Evolutionary conservation across 202 grass and related monocot species (phyloP).

Genomic region (Bolboschoenoplectus hybrid): DNA sequence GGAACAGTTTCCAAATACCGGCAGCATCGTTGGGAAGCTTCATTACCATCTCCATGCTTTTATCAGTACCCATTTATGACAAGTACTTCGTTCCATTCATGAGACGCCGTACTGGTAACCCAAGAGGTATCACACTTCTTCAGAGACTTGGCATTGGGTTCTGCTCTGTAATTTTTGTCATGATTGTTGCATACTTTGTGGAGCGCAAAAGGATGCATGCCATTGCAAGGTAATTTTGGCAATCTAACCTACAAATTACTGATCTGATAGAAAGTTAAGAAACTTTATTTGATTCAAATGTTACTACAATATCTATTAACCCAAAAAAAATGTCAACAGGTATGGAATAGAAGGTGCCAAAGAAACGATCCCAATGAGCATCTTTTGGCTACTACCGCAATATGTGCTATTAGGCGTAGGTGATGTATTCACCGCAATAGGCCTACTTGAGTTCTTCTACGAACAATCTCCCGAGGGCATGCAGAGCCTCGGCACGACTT

Average conservation of each 20-base stretch:
- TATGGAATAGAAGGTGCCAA: not conserved
- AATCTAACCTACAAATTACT: conserved; percentile 1
- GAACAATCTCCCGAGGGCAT: conserved; percentile 81
- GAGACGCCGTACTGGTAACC: conserved; percentile 62
- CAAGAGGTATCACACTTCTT: conserved; percentile 70
- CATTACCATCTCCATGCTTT: conserved; percentile 70
- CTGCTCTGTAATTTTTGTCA: conserved; percentile 49
- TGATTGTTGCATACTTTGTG: conserved; percentile 56
- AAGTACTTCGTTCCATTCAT: conserved; percentile 63
- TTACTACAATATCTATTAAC: not conserved
- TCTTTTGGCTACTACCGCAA: conserved; percentile 90
- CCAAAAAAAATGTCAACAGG: not conserved
- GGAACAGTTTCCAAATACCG: conserved; percentile 52
- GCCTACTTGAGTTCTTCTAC: conserved; percentile 85
- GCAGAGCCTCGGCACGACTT: conserved; percentile 84
- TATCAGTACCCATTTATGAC: conserved; percentile 66
- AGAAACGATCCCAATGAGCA: conserved; percentile 70
- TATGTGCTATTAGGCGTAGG: conserved; percentile 67
- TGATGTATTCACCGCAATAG: conserved; percentile 84
- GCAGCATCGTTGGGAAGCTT: conserved; percentile 68
- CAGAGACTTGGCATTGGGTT: conserved; percentile 77
- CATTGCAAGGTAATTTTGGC: conserved; percentile 38
- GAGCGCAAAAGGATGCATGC: conserved; percentile 60
- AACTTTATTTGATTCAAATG: not conserved
- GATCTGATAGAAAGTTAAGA: not conserved